Evolutionary conservation across 129 eudicot species (phyloP), one percentile per base, ranked within the genome.

Genomic region (Chrysanthemum makinoi): DNA sequence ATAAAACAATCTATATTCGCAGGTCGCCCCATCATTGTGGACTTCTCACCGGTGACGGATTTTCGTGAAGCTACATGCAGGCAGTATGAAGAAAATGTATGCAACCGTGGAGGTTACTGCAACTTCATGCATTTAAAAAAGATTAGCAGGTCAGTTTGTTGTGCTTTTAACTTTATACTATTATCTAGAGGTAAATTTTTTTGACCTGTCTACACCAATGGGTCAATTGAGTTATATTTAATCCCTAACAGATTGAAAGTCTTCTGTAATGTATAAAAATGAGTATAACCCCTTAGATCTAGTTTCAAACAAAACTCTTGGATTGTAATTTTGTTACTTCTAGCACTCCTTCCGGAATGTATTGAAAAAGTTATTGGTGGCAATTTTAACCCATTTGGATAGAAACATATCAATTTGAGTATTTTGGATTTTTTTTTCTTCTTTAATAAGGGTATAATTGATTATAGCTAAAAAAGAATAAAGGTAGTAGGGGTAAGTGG

Each of bases 81-180:
- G 75, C 97, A 91, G 73, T 91, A 91, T 54, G 97, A 91, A 79
- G 97, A 91, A 87, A 89, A 91, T 43, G 80, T 81, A 46, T 91
- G 97, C 85, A 91, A 88, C 66, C 97, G 97, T 72, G 97, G 97
- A 69, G 96, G 97, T 22, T 91, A 91, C 70, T 91, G 97, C 79
- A 91, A 91, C 70, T 91, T 91, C 72, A 91, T 91, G 97, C 97
- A 91, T 83, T 82, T 91, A 79, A 91, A 91, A 74, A 91, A 81
- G 80, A 91, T 91, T 66, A 58, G 94, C 81, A 86, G 96, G 97
- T 88, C 62, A 57, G 39, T 69, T 30, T 46, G 24, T 54, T 74
- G 48, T 57, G 19, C 2, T 19, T 68, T 49, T 52, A 12, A 13
- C 8, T 1, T 49, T 49, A 5, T 11, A 11, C 17, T 51, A 12